Conservation (phyloP, 805 yeast genomes). For the Candida ponderosae region DNA sequence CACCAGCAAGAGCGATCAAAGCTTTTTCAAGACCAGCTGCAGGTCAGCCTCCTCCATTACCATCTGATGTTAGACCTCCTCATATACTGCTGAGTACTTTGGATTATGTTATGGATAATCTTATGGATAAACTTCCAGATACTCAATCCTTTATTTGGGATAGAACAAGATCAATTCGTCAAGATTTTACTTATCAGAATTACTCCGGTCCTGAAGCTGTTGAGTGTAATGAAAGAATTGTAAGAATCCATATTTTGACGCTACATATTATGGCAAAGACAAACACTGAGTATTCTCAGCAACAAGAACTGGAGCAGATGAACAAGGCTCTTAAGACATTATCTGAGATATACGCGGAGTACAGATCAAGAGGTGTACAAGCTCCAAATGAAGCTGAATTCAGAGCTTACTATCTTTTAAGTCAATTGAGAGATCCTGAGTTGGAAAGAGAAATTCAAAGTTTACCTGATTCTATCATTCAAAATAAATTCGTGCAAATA, state of each 20-base stretch:
- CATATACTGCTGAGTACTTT: conserved; percentile 57
- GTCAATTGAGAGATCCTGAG: conserved; percentile 80
- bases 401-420: conserved; percentile 75
- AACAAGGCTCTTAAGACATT: conserved; percentile 86
- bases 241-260: conserved; percentile 75
- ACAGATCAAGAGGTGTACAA: conserved; percentile 56
- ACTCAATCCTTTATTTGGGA: conserved; percentile 94
- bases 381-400: conserved; percentile 90
- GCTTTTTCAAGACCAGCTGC: conserved; percentile 97
- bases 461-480: conserved; percentile 50
- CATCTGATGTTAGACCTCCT: conserved; percentile 97
- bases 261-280: conserved; percentile 81
- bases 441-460: conserved; percentile 67
- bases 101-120: conserved; percentile 58
- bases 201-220: conserved; percentile 90
- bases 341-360: conserved; percentile 79
- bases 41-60: conserved; percentile 96
- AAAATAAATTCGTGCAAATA: conserved; percentile 51
- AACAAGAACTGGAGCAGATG: conserved; percentile 92
- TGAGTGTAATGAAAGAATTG: conserved; percentile 87
- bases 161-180: conserved; percentile 91
- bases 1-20: conserved; percentile 62
- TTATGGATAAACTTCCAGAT: conserved; percentile 65
- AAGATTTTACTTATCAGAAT: conserved; percentile 94
- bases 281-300: conserved; percentile 72